A percentile compares a stretch with the other conserved stretches of the same genome.
These are phyloP conservation scores for Aquilaria yunnanensis DNA, from an alignment of 345 rosid species.

Conservation along the genomic window DNA sequence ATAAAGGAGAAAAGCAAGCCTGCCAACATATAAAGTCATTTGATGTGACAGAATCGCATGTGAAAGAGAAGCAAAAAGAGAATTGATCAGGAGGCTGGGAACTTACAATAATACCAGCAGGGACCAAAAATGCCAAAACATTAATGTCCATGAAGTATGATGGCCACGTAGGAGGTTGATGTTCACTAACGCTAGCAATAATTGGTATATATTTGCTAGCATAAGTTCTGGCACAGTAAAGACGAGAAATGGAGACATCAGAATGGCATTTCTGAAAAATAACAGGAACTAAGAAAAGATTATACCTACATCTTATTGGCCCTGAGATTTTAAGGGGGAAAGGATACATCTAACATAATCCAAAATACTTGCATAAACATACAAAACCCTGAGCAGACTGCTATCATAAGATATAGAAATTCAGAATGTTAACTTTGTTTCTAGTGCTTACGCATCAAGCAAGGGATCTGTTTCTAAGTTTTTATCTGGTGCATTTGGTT, in stretches of 20 bases:
- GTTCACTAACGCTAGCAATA: conserved; percentile 99
- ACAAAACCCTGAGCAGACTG: too few species aligned
- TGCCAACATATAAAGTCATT: conserved; percentile 32
- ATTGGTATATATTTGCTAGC: conserved; percentile 99
- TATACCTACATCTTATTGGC: too few species aligned
- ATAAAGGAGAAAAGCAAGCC: conserved; percentile 96
- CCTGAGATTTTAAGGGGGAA: too few species aligned
- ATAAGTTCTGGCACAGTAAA: conserved; percentile 57
- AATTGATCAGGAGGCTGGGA: conserved; percentile 4
- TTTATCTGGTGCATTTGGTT: too few species aligned
- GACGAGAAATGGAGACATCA: conserved; percentile 8
- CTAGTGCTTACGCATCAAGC: too few species aligned
- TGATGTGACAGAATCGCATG: conserved; percentile 4
- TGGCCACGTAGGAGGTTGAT: conserved; percentile 99
- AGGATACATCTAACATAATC: too few species aligned
- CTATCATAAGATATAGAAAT: too few species aligned
- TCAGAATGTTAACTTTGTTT: too few species aligned
- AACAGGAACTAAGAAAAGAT: not conserved
- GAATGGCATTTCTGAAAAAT: not conserved
- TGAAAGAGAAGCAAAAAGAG: conserved; percentile 7
- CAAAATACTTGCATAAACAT: too few species aligned
- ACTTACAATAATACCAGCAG: conserved; percentile 98
- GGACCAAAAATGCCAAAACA: conserved; percentile 99
- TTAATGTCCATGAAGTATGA: conserved; percentile 99
- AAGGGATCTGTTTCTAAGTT: too few species aligned